Evolutionary conservation across 371 early-diverging fungal species (phyloP), one percentile per base, ranked within the genome.

Genomic region (Mucor lusitanicus): DNA sequence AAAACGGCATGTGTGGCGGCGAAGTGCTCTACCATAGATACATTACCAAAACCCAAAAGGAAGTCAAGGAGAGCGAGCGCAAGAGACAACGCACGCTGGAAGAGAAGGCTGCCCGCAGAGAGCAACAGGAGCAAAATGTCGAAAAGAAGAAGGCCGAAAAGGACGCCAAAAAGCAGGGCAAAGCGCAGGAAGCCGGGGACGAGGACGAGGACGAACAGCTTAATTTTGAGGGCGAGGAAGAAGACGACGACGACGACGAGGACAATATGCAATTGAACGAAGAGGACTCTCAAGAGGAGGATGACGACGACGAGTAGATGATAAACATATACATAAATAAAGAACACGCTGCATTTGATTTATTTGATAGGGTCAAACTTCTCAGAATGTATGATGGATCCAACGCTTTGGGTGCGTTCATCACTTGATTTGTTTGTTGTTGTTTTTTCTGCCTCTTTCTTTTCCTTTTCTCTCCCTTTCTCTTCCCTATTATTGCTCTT

Each of bases 1-100:
- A 97, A 76, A 89, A 84, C 37, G 99, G 96, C 1, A 70, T 99
- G 59, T 95, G 97, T 72, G 90, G 87, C 48, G 99, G 99, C 44
- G 96, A 98, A 71, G 94, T 98, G 5, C 78, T 97, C 15, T 94
- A 91, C 75, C 98, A 97, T 70, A 76, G 86, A 70, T 85, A 77
- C 67, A 70, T 93, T 42, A 82, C 87, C 59, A 94, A 94, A 72
- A 84, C 94, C 9, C 73, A 87, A 28, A 85, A 78, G 54, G 93
- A 96, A 72, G 69, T 90, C 58, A 87, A 86, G 66, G 86, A 86
- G 63, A 84, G 83, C 42, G 83, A 87, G 64, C 72, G 70, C 39
- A 83, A 79, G 59, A 82, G 88, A 59, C 84, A 89, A 68, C 76
- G 81, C 60, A 85, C 85, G 62, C 59, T 79, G 23, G 78, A 86